Evolutionary conservation across 192 early-diverging fungal genomes (phyloP).

Genomic region (Podila minutissima): DNA sequence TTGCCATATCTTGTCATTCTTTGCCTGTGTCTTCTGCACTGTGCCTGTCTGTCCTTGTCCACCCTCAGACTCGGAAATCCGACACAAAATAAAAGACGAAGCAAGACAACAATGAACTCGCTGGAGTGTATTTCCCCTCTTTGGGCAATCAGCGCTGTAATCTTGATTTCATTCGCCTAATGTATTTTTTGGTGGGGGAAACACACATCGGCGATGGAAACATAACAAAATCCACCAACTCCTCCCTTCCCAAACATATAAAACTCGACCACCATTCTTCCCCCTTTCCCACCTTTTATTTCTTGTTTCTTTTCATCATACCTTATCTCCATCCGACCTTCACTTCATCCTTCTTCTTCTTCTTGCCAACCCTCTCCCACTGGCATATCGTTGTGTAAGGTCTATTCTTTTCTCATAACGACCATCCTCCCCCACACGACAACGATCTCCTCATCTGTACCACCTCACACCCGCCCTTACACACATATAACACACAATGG

Average conservation of each 20-base stretch:
- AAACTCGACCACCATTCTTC: background rate
- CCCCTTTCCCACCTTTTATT: background rate
- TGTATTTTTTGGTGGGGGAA: no score
- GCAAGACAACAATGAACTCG: no score
- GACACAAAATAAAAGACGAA: no score
- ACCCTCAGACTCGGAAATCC: no score
- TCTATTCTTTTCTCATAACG: background rate
- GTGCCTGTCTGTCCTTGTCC: background rate
- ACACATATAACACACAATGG: constrained; percentile 18
- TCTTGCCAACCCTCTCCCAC: background rate
- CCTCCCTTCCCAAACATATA: background rate
- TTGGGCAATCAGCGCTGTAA: no score
- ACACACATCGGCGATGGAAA: no score
- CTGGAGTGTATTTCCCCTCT: no score
- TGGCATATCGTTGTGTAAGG: background rate
- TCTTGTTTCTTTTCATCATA: background rate
- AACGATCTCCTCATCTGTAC: background rate
- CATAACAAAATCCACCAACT: no score
- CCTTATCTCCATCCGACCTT: background rate
- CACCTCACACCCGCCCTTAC: background rate
- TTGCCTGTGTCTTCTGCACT: background rate
- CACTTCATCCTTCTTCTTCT: background rate
- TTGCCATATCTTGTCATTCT: background rate
- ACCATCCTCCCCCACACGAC: no score
- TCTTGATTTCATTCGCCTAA: no score